Percentiles rank a stretch among this genome's conserved stretches.
Conservation (phyloP, 169 alveolate species). For the Cryptosporidium meleagridis region DNA sequence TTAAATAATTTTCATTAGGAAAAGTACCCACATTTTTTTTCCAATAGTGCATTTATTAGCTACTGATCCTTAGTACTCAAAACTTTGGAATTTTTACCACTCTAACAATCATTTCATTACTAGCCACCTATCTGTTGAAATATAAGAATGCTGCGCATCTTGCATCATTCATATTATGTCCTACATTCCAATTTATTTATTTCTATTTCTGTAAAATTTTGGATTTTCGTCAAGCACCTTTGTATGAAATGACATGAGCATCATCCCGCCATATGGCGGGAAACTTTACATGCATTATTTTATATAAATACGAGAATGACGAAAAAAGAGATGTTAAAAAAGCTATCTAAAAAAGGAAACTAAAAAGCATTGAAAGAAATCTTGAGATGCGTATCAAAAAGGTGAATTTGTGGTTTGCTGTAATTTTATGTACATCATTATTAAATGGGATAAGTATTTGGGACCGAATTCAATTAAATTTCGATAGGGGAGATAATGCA, state of each 20-base stretch:
- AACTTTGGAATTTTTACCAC: neutral
- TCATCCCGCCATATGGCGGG: conserved; percentile 63
- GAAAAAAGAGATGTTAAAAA: neutral
- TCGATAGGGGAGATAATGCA: neutral
- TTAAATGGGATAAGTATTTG: neutral
- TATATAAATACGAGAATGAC: conserved; percentile 14
- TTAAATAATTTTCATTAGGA: conserved; percentile 9
- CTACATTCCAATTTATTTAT: too few relatives aligned
- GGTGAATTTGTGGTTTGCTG: neutral
- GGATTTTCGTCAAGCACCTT: neutral
- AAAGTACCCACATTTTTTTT: neutral
- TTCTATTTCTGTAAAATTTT: too few relatives aligned
- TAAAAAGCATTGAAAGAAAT: neutral
- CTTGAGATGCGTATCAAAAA: conserved; percentile 17
- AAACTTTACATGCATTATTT: conserved; percentile 59
- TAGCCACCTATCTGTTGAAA: too few relatives aligned
- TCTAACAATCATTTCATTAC: too few relatives aligned
- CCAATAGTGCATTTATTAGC: neutral
- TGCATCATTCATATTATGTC: too few relatives aligned
- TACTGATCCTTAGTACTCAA: neutral
- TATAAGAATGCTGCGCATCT: too few relatives aligned
- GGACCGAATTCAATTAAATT: neutral
- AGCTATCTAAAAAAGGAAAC: neutral
- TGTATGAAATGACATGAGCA: conserved; percentile 8
- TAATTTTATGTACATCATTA: neutral